Conservation (phyloP, 176 grass and related monocot species). For the Chrysopogon serrulatus region DNA sequence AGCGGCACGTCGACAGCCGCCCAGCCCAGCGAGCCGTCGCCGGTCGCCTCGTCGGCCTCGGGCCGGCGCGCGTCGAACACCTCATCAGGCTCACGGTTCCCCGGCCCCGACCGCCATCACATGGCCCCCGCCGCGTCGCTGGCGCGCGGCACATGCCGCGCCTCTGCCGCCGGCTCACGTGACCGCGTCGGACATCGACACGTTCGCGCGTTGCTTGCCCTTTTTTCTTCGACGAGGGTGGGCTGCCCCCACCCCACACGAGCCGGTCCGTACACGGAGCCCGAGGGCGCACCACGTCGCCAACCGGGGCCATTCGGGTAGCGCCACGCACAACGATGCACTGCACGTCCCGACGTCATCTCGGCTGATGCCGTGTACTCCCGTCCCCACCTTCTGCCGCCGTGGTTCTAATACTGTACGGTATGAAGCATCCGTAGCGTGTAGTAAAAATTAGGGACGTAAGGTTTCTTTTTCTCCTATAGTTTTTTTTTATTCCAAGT, state of each 20-base stretch:
- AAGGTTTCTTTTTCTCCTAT: too few relatives aligned
- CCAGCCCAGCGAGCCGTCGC: too few relatives aligned
- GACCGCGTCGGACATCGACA: neutral
- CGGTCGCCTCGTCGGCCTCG: neutral
- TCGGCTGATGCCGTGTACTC: neutral
- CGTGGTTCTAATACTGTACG: too few relatives aligned
- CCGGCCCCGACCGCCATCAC: neutral
- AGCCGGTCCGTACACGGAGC: neutral
- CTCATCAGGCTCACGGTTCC: neutral
- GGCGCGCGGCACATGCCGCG: slow-evolving; percentile 17
- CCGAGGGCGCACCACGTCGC: neutral
- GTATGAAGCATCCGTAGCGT: too few relatives aligned
- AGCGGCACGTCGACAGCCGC: neutral
- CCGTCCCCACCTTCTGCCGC: too few relatives aligned
- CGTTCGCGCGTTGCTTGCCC: neutral
- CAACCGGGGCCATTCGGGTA: neutral
- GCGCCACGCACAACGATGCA: neutral
- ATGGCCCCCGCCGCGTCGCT: neutral
- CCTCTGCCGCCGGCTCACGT: slow-evolving; percentile 13
- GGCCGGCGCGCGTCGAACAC: neutral
- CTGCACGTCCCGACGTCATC: neutral
- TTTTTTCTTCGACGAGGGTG: neutral
- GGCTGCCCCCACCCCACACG: neutral
- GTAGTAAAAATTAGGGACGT: too few relatives aligned
- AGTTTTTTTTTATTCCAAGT: too few relatives aligned